phyloP scores from a whole-genome alignment of 495 filamentous ascomycete genomes.

The Daldinia concentrica region DNA sequence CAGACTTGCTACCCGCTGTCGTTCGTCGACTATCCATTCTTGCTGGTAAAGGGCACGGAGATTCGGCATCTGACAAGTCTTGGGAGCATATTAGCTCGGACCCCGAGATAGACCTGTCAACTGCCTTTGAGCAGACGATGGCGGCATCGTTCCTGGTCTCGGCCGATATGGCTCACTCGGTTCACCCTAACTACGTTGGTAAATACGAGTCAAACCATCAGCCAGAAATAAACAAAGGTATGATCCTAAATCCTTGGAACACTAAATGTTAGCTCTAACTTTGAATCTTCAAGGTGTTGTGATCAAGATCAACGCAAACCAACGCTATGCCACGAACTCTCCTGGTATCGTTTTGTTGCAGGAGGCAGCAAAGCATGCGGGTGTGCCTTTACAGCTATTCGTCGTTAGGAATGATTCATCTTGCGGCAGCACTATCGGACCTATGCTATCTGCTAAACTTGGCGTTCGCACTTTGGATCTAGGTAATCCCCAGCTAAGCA shows the following conservation, averaged over 20 bases:
- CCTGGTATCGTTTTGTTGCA: conserved; percentile 93
- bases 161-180: conserved; percentile 95
- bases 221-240: conserved; percentile 87
- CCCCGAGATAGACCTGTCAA: conserved; percentile 63
- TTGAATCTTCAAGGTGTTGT: conserved; percentile 69
- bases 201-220: conserved; percentile 93
- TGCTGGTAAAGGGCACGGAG: conserved; percentile 57
- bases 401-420: conserved; percentile 95
- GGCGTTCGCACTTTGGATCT: conserved; percentile 90
- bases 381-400: conserved; percentile 91
- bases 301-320: conserved; percentile 98
- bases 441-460: conserved; percentile 86
- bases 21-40: conserved; percentile 87
- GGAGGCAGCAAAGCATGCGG: conserved; percentile 74
- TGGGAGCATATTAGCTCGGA: conserved; percentile 63
- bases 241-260: not conserved
- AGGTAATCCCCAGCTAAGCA: conserved; percentile 94
- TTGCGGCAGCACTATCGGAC: conserved; percentile 96
- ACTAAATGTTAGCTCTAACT: not conserved
- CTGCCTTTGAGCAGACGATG: conserved; percentile 93
- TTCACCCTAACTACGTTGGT: conserved; percentile 90
- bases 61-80: conserved; percentile 56
- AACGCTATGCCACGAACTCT: conserved; percentile 93
- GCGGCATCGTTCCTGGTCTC: conserved; percentile 93
- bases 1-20: conserved; percentile 88